Conservation (phyloP, 129 eudicot species). For the Centella asiatica region DNA sequence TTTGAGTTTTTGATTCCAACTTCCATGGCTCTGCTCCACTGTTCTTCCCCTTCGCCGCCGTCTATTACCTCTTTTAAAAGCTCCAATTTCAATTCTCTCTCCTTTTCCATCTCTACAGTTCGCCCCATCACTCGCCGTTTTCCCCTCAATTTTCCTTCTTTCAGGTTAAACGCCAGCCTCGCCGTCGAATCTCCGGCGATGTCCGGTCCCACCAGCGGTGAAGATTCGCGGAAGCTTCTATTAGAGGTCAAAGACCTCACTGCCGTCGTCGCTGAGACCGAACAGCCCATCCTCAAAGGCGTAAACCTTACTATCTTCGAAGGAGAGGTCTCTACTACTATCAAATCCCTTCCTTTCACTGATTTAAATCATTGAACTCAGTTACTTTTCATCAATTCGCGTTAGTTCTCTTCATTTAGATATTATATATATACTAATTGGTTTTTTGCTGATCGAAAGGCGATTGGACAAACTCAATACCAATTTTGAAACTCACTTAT, state of each 20-base stretch:
- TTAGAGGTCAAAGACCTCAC: conserved; percentile 76
- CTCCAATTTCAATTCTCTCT: conserved; percentile 15
- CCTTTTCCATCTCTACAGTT: conserved; percentile 12
- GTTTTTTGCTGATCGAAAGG: neutral
- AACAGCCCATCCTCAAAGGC: conserved; percentile 69
- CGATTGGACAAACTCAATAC: neutral
- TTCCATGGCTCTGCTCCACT: conserved; percentile 53
- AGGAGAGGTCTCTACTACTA: conserved; percentile 78
- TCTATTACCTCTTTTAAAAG: conserved; percentile 20
- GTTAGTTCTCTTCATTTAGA: no score
- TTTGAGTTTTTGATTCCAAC: neutral
- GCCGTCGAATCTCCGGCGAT: conserved; percentile 44
- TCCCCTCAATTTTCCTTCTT: conserved; percentile 6
- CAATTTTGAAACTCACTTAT: neutral
- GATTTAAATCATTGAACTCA: neutral
- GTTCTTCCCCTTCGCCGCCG: conserved; percentile 24
- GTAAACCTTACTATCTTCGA: conserved; percentile 74
- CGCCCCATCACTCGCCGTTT: conserved; percentile 23
- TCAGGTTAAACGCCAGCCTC: conserved; percentile 34
- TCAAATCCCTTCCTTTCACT: neutral
- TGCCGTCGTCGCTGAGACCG: conserved; percentile 72
- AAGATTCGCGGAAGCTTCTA: conserved; percentile 42
- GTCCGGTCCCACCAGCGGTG: conserved; percentile 24
- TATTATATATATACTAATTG: neutral
- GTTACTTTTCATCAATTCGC: no score